phyloP scores from a whole-genome alignment of 805 yeast genomes.

The Kodamaea neixiangensis region DNA sequence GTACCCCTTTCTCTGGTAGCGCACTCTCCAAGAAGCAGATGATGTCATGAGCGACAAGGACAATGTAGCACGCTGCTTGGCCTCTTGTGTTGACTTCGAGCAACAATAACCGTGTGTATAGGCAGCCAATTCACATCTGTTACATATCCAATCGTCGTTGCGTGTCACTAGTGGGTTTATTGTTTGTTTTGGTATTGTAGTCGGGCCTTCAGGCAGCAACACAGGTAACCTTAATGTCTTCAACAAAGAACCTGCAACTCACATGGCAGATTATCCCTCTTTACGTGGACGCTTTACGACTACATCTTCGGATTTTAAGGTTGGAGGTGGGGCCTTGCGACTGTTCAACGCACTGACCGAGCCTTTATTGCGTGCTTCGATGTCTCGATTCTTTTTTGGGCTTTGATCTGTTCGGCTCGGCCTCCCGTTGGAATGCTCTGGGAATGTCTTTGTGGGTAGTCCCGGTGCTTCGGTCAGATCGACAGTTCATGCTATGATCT shows the following conservation, averaged over 20 bases:
- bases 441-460: not conserved
- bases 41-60: not conserved
- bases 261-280: not conserved
- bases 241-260: not conserved
- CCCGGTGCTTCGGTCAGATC: no score
- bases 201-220: not conserved
- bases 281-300: not conserved
- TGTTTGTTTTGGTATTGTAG: not conserved
- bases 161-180: not conserved
- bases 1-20: not conserved
- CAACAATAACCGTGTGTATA: not conserved
- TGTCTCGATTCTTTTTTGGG: not conserved
- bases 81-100: not conserved
- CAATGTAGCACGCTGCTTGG: not conserved
- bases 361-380: not conserved
- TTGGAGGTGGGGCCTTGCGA: not conserved
- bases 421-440: not conserved
- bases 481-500: no score
- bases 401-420: not conserved
- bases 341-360: not conserved
- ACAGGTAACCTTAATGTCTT: not conserved
- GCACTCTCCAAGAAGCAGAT: not conserved
- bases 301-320: not conserved
- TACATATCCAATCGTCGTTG: not conserved
- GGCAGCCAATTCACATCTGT: not conserved